These are phyloP conservation scores for Truncatella angustata DNA, from an alignment of 2,329 filamentous ascomycete genomes.

Conservation along the genomic window DNA sequence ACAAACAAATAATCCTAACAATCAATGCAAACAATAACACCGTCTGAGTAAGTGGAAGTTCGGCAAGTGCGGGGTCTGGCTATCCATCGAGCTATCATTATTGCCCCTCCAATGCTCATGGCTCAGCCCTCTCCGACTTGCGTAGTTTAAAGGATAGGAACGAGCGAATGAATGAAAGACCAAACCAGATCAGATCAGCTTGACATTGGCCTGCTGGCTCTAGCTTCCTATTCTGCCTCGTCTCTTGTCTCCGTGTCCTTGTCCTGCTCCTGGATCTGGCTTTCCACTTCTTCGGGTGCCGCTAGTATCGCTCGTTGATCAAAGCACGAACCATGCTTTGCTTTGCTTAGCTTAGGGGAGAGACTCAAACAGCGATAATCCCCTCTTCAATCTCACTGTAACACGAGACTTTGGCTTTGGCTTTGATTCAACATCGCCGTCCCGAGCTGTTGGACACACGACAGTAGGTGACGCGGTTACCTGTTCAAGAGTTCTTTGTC, in stretches of 20 bases:
- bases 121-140: no score
- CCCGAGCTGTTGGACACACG: neutral
- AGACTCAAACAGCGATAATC: neutral
- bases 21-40: no score
- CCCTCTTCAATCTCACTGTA: neutral
- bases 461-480: neutral
- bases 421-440: neutral
- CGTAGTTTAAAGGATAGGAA: no score
- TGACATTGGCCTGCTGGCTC: no score
- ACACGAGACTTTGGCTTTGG: neutral
- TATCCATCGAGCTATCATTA: neutral
- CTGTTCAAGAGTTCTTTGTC: neutral
- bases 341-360: no score
- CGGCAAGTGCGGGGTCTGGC: neutral
- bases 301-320: neutral
- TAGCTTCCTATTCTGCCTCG: no score
- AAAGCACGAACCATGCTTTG: neutral
- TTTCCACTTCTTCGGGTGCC: neutral
- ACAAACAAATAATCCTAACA: no score
- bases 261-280: no score
- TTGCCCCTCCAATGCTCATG: constrained; percentile 5
- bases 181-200: no score
- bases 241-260: no score
- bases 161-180: no score
- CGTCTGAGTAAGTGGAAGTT: neutral